Conservation (phyloP, 2,329 filamentous ascomycete genomes). For the Passalora sequoiae region DNA sequence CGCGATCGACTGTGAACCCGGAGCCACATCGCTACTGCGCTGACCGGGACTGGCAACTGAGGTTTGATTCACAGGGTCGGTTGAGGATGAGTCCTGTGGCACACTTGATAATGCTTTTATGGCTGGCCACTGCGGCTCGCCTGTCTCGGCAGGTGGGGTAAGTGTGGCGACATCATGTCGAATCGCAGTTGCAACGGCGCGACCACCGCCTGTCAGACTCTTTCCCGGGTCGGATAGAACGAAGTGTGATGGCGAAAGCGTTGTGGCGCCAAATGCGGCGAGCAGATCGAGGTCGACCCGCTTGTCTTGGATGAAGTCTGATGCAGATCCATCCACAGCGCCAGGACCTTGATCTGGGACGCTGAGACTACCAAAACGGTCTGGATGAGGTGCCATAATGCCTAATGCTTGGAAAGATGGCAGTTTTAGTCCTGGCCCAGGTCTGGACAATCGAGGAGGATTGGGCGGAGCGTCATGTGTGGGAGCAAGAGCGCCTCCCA, state of each 20-base stretch:
- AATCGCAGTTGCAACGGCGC: constrained; percentile 29
- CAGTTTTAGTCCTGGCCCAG: constrained; percentile 43
- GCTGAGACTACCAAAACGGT: constrained; percentile 31
- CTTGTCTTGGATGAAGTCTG: background rate
- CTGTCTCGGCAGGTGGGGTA: constrained; percentile 43
- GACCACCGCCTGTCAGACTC: constrained; percentile 1
- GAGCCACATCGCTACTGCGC: background rate
- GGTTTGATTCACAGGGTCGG: constrained; percentile 31
- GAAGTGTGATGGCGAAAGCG: constrained; percentile 4
- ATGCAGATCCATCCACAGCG: constrained; percentile 4
- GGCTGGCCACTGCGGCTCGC: constrained; percentile 33
- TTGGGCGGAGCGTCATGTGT: constrained; percentile 9
- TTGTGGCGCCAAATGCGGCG: constrained; percentile 12
- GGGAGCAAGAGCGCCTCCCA: constrained; percentile 29
- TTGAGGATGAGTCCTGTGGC: constrained; percentile 38
- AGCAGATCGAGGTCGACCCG: constrained; percentile 8
- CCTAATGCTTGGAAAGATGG: constrained; percentile 51
- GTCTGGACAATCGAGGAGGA: constrained; percentile 11
- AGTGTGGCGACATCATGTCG: constrained; percentile 38
- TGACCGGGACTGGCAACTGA: background rate
- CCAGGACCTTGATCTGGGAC: constrained; percentile 16
- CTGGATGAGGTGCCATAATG: constrained; percentile 45
- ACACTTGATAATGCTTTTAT: constrained; percentile 35
- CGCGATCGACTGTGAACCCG: background rate
- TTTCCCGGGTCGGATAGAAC: constrained; percentile 2